A percentile compares a stretch with the other conserved stretches of the same genome.
Conservation (phyloP, 2,329 filamentous ascomycete species). For the Arthrobotrys musiformis region DNA sequence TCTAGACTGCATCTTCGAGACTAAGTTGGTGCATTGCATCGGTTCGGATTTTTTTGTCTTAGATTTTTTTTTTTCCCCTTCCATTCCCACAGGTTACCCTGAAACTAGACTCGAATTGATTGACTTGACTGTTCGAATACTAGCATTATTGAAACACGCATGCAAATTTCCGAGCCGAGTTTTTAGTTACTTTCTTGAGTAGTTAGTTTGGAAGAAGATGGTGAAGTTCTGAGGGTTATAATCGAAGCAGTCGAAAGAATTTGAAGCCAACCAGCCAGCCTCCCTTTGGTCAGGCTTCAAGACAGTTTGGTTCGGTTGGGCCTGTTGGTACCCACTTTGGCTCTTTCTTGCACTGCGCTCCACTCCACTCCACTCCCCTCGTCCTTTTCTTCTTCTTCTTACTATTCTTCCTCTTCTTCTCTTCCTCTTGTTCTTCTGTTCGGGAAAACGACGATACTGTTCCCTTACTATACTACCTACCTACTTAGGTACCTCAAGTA, state of each 20-base stretch:
- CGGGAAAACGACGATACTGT: slow-evolving; percentile 19
- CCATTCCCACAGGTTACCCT: not conserved
- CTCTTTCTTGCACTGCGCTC: too few relatives aligned
- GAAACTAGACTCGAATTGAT: not conserved
- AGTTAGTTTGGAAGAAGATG: not conserved
- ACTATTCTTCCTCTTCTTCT: slow-evolving; percentile 33
- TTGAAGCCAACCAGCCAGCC: not conserved
- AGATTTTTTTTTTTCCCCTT: not conserved
- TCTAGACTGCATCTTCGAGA: not conserved
- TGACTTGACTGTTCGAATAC: too few relatives aligned
- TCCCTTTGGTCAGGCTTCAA: not conserved
- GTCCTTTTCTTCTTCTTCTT: slow-evolving; percentile 39
- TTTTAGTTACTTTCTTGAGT: not conserved
- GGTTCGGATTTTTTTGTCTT: slow-evolving; percentile 22
- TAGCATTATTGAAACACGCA: slow-evolving; percentile 7
- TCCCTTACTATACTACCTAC: not conserved
- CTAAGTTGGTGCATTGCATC: too few relatives aligned
- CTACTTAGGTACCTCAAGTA: not conserved
- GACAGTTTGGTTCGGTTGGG: not conserved
- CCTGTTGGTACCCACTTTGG: slow-evolving; percentile 34
- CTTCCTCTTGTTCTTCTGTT: slow-evolving; percentile 41
- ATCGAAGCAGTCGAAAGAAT: not conserved
- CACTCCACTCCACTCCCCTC: slow-evolving; percentile 37
- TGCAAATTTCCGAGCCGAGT: slow-evolving; percentile 45
- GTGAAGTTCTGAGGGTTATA: not conserved